phyloP scores from a whole-genome alignment of 2,329 filamentous ascomycete species.

The Fusarium veterinarium region DNA sequence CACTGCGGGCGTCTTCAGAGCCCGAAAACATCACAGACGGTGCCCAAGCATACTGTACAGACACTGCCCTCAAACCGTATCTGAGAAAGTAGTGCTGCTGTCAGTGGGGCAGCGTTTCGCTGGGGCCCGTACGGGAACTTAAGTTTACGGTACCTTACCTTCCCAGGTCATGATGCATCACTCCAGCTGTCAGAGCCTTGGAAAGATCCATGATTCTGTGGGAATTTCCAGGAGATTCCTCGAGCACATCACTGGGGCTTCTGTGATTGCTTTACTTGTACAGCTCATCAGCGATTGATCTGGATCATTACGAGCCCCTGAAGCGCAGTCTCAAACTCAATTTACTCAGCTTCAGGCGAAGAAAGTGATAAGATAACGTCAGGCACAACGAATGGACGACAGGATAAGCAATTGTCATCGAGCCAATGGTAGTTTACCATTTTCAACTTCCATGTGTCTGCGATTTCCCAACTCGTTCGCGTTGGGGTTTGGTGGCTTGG shows the following conservation, averaged over 20 bases:
- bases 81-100: background rate
- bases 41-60: slow-evolving; percentile 6
- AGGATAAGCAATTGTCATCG: slow-evolving; percentile 12
- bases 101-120: slow-evolving; percentile 29
- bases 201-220: slow-evolving; percentile 28
- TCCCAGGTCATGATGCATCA: slow-evolving; percentile 29
- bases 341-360: background rate
- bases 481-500: slow-evolving; percentile 41
- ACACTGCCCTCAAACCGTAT: slow-evolving; percentile 24
- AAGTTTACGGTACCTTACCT: slow-evolving; percentile 28
- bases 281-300: background rate
- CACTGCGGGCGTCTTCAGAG: background rate
- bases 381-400: slow-evolving; percentile 21
- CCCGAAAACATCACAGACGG: background rate
- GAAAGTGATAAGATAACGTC: slow-evolving; percentile 26
- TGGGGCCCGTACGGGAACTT: slow-evolving; percentile 34
- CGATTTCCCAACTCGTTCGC: slow-evolving; percentile 29
- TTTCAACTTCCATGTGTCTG: slow-evolving; percentile 29
- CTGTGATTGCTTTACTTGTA: background rate
- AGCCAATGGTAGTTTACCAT: slow-evolving; percentile 28
- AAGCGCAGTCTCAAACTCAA: slow-evolving; percentile 4
- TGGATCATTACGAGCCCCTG: slow-evolving; percentile 2
- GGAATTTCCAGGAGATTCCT: slow-evolving; percentile 24
- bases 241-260: slow-evolving; percentile 12
- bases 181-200: slow-evolving; percentile 21